A percentile compares a stretch with the other conserved stretches of the same genome.
These are phyloP conservation scores for Fragaria ananassa DNA, from an alignment of 306 rosid species.

Conservation along the genomic window DNA sequence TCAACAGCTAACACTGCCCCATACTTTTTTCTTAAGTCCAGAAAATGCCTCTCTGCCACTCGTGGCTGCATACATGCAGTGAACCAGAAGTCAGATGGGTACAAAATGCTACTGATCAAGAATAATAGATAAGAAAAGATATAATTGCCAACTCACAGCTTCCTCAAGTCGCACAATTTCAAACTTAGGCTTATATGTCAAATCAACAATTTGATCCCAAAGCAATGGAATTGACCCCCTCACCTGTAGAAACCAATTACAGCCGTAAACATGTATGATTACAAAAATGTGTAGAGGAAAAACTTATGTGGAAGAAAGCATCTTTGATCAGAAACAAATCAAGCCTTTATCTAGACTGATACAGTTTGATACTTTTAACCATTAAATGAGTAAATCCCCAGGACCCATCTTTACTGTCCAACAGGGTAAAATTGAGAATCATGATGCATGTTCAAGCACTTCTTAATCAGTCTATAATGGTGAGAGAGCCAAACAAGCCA, in stretches of 20 bases:
- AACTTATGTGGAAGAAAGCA: background rate
- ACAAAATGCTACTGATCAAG: slow-evolving; percentile 12
- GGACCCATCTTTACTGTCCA: background rate
- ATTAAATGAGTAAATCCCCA: background rate
- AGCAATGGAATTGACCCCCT: slow-evolving; percentile 92
- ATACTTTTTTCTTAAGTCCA: slow-evolving; percentile 90
- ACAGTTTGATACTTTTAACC: too few species aligned
- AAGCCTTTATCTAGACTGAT: too few species aligned
- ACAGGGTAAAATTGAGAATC: background rate
- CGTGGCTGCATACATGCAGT: slow-evolving; percentile 58
- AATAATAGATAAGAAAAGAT: slow-evolving; percentile 2
- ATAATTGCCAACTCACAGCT: slow-evolving; percentile 59
- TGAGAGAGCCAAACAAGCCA: background rate
- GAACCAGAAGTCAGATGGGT: slow-evolving; percentile 35
- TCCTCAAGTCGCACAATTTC: slow-evolving; percentile 72
- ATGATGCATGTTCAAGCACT: background rate
- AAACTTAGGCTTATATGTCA: slow-evolving; percentile 90
- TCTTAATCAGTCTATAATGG: background rate
- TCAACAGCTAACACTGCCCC: slow-evolving; percentile 86
- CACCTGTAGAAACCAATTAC: slow-evolving; percentile 40
- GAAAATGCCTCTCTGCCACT: slow-evolving; percentile 79
- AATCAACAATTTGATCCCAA: slow-evolving; percentile 92
- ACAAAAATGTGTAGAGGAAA: background rate
- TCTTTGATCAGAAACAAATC: background rate
- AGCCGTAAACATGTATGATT: background rate